Conservation (phyloP, 2,329 filamentous ascomycete genomes). For the Coniella vitis region DNA sequence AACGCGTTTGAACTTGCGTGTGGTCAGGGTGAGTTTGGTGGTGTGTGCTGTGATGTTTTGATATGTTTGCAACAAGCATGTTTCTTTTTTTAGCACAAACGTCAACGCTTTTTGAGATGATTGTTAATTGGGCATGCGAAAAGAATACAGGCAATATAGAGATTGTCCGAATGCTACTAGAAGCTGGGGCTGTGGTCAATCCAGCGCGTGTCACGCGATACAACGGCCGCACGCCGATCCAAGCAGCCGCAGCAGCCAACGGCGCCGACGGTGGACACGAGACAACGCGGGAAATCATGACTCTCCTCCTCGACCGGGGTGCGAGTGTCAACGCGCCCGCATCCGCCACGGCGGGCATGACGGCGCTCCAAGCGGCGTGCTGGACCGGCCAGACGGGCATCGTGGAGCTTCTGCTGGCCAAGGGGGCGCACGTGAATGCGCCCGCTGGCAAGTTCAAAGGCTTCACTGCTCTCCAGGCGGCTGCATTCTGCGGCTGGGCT, state of each 20-base stretch:
- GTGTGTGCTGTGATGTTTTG: no score
- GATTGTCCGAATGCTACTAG: slow-evolving; percentile 24
- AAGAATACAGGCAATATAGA: slow-evolving; percentile 16
- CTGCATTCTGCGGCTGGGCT: slow-evolving; percentile 29
- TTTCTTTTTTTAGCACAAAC: no score
- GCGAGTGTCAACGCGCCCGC: slow-evolving; percentile 29
- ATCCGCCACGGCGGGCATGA: slow-evolving; percentile 17
- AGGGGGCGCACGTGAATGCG: slow-evolving; percentile 19
- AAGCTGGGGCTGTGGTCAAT: slow-evolving; percentile 24
- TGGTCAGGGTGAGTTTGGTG: slow-evolving; percentile 11
- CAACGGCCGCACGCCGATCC: slow-evolving; percentile 32
- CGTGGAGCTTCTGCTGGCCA: slow-evolving; percentile 11
- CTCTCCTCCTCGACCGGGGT: slow-evolving; percentile 27
- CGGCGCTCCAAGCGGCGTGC: slow-evolving; percentile 21
- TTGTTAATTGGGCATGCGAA: no score
- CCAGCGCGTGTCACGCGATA: slow-evolving; percentile 24
- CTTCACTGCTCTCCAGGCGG: slow-evolving; percentile 28
- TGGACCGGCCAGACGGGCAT: slow-evolving; percentile 9
- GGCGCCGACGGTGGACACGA: slow-evolving; percentile 22
- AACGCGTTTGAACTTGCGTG: slow-evolving; percentile 35
- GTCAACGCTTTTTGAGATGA: no score
- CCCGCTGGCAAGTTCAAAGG: slow-evolving; percentile 17
- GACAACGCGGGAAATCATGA: slow-evolving; percentile 17
- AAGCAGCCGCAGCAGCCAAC: slow-evolving; percentile 21
- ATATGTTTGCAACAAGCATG: no score